These are phyloP conservation scores for Pseudotulostoma volvatum DNA, from an alignment of 495 filamentous ascomycete genomes.

Conservation along the genomic window DNA sequence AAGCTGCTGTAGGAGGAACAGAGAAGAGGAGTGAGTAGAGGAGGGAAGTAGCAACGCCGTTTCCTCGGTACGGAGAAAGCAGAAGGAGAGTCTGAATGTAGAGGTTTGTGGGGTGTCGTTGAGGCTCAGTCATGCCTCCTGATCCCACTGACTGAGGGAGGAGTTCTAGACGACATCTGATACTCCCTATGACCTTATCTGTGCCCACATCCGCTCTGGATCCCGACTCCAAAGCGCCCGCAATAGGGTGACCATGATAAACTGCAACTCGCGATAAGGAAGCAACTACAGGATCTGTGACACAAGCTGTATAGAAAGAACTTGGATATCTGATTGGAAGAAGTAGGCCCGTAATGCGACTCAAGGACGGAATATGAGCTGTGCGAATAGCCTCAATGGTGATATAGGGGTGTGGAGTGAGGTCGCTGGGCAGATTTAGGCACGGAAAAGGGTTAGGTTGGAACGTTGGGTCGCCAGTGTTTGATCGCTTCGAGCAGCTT, in stretches of 20 bases:
- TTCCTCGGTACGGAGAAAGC: constrained; percentile 63
- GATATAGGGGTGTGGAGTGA: constrained; percentile 24
- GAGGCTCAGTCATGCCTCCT: constrained; percentile 5
- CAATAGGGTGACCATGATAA: constrained; percentile 37
- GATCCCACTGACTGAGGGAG: constrained; percentile 12
- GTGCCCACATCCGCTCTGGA: constrained; percentile 13
- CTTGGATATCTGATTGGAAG: constrained; percentile 80
- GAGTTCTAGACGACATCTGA: constrained; percentile 65
- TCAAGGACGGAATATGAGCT: constrained; percentile 53
- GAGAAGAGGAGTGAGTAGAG: constrained; percentile 41
- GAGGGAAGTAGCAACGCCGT: constrained; percentile 63
- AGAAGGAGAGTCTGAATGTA: constrained; percentile 82
- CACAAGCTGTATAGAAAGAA: constrained; percentile 65
- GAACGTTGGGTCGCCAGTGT: constrained; percentile 14
- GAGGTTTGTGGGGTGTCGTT: constrained; percentile 29
- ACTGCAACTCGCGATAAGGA: constrained; percentile 66
- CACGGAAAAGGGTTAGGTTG: constrained; percentile 19
- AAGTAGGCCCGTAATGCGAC: constrained; percentile 65
- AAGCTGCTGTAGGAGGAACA: constrained; percentile 17
- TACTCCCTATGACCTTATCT: constrained; percentile 59
- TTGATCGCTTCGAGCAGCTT: constrained; percentile 12
- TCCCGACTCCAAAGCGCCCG: constrained; percentile 12
- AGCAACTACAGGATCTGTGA: constrained; percentile 47
- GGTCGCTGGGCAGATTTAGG: constrained; percentile 14
- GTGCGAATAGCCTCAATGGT: constrained; percentile 42